A percentile compares a stretch with the other conserved stretches of the same genome.
phyloP scores from a whole-genome alignment of 441 rosid genomes.

The Populus hybrid region DNA sequence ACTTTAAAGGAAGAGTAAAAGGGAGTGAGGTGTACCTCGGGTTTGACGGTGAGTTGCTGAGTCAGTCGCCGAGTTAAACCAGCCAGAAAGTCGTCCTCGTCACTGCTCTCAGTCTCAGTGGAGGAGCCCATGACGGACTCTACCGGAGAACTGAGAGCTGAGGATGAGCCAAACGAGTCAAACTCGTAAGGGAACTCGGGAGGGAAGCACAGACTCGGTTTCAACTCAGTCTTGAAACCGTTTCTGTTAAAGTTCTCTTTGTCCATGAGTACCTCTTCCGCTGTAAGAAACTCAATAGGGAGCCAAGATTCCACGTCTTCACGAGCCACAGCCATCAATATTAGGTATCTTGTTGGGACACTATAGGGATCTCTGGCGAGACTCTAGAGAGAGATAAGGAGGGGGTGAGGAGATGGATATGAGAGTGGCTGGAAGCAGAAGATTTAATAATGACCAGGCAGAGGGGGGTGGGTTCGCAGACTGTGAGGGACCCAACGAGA shows the following conservation, averaged over 20 bases:
- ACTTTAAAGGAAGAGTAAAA: background rate
- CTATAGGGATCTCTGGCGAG: background rate
- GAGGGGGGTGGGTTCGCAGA: conserved; percentile 17
- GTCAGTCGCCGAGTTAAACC: conserved; percentile 77
- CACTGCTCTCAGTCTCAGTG: conserved; percentile 57
- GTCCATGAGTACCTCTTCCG: conserved; percentile 22
- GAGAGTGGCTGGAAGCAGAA: conserved; percentile 25
- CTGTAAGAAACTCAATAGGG: conserved; percentile 30
- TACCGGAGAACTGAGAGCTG: conserved; percentile 49
- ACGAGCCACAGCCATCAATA: conserved; percentile 32
- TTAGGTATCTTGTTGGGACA: background rate
- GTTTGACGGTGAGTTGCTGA: conserved; percentile 51
- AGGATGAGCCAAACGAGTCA: conserved; percentile 43
- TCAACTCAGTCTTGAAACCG: conserved; percentile 22
- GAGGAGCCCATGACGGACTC: conserved; percentile 54
- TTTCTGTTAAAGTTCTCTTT: conserved; percentile 11
- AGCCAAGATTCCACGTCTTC: conserved; percentile 37
- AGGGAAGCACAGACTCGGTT: conserved; percentile 45
- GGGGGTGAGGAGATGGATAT: conserved; percentile 4
- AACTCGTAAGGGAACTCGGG: conserved; percentile 82
- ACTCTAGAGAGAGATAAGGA: background rate
- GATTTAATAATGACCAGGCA: conserved; percentile 35
- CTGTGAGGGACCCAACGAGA: conserved; percentile 35
- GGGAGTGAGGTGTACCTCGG: conserved; percentile 34
- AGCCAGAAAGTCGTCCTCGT: conserved; percentile 77